Percentiles rank a stretch among this genome's conserved stretches.
Evolutionary conservation across 2,329 filamentous ascomycete genomes (phyloP).

Genomic region (Thelonectria olida): DNA sequence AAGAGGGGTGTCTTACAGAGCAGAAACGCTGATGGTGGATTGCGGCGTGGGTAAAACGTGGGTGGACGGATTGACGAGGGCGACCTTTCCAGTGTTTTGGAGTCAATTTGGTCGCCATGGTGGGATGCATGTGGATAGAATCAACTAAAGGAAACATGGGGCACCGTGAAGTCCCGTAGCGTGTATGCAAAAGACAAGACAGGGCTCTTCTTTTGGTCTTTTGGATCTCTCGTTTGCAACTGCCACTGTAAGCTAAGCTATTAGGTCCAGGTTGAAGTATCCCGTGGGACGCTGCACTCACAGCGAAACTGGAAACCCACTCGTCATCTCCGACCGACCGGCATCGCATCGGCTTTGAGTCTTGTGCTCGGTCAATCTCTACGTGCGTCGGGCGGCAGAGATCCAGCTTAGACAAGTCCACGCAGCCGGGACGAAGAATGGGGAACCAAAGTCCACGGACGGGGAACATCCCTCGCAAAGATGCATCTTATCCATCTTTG

Average conservation of each 20-base stretch:
- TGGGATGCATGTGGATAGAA: conserved; percentile 9
- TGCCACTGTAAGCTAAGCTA: no score
- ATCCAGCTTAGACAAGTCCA: not conserved
- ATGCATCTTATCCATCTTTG: not conserved
- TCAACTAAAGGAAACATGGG: conserved; percentile 4
- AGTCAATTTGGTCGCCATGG: not conserved
- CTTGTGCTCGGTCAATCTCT: not conserved
- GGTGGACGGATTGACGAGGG: not conserved
- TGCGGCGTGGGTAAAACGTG: not conserved
- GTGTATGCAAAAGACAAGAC: conserved; percentile 13
- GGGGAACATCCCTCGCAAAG: not conserved
- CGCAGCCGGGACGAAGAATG: conserved; percentile 4
- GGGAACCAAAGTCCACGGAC: not conserved
- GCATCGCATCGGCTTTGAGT: conserved; percentile 23
- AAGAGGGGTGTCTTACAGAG: not conserved
- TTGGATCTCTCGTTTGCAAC: not conserved
- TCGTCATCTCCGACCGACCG: conserved; percentile 39
- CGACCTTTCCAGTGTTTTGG: not conserved
- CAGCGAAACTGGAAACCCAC: conserved; percentile 20
- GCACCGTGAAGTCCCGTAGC: conserved; percentile 33
- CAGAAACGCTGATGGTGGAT: not conserved
- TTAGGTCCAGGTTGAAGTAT: no score
- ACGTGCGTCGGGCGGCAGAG: not conserved
- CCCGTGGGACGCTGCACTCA: not conserved
- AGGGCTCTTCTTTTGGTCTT: not conserved